Conservation (phyloP, 1,139 yeast genomes). For the Candida sp. region DNA sequence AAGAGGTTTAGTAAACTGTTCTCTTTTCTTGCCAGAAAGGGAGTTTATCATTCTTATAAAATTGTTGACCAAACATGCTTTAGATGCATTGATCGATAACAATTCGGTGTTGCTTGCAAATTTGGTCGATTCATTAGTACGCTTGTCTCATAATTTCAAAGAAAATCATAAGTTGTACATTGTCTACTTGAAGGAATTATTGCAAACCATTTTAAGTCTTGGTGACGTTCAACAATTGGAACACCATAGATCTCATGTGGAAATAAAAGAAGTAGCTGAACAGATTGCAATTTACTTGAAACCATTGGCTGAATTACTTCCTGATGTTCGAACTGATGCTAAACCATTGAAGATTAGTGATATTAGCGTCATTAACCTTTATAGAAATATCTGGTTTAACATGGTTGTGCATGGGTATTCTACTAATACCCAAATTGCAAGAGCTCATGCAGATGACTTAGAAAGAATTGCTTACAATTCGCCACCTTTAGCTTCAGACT, state of each 20-base stretch:
- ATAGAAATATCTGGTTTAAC: constrained; percentile 93
- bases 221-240: constrained; percentile 83
- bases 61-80: constrained; percentile 38
- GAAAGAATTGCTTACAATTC: constrained; percentile 79
- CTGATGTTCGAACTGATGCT: constrained; percentile 45
- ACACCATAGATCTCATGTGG: constrained; percentile 79
- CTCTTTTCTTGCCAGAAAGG: constrained; percentile 54
- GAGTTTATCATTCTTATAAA: constrained; percentile 56
- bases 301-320: constrained; percentile 76
- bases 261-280: constrained; percentile 72
- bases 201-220: constrained; percentile 65
- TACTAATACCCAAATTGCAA: constrained; percentile 53
- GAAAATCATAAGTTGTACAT: constrained; percentile 46
- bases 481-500: constrained; percentile 91
- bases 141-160: constrained; percentile 48
- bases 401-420: constrained; percentile 90
- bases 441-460: constrained; percentile 45
- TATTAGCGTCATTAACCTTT: constrained; percentile 49
- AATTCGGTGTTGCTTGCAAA: constrained; percentile 31
- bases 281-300: constrained; percentile 66
- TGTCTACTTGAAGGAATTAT: constrained; percentile 61
- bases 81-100: constrained; percentile 30
- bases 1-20: constrained; percentile 56
- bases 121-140: constrained; percentile 46
- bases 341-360: constrained; percentile 37